Evolutionary conservation across 202 grass and related monocot species (phyloP), one percentile per base, ranked within the genome.

Genomic region (Digitaria exilis): DNA sequence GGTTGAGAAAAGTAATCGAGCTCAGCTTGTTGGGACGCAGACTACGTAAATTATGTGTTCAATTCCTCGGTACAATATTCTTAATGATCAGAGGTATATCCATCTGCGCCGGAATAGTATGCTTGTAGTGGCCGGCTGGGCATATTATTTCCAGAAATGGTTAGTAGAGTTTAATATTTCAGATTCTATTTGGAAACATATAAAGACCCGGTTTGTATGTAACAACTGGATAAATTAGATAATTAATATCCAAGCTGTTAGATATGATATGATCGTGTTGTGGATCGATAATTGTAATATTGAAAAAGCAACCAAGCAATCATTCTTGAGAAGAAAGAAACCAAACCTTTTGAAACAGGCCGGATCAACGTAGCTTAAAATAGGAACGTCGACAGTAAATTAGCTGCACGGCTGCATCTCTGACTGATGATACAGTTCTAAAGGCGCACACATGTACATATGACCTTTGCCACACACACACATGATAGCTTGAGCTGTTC

Each of bases 301-400:
- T 56, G 52, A 71, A 11, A 77, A 81, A 49, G 37, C 37, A 54
- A 60, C 31, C 28, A 41, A 43, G 35, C 28, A 80, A 73, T 88
- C 50, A 58, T 77, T 87, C 34, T 29, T 49, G 54, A 30, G 48
- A 71, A 70, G 16, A 84, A 69, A 54, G 31, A 81, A 75, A 62
- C 50, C 21, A 2, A 31, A 79, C 49, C 46, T 10, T 84, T 30
- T 84, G 32, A 51, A 80, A 48, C 50, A 35, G 34, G 14, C 75
- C 48, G 59, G 49, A 74, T 75, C 29, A 50, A 75, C n/a, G n/a
- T n/a, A 35, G 5, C 13, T 37, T 67, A 67, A 66, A 69, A 29
- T 66, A 68, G 37, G 16, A 69, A 15, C 32, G 1, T 42, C 30
- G 21, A 9, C 22, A 80, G 61, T 69, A 32, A 65, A 73, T 41